Evolutionary conservation across 2,329 filamentous ascomycete genomes (phyloP), one percentile per base, ranked within the genome.

Genomic region (Coniochaeta hoffmannii): DNA sequence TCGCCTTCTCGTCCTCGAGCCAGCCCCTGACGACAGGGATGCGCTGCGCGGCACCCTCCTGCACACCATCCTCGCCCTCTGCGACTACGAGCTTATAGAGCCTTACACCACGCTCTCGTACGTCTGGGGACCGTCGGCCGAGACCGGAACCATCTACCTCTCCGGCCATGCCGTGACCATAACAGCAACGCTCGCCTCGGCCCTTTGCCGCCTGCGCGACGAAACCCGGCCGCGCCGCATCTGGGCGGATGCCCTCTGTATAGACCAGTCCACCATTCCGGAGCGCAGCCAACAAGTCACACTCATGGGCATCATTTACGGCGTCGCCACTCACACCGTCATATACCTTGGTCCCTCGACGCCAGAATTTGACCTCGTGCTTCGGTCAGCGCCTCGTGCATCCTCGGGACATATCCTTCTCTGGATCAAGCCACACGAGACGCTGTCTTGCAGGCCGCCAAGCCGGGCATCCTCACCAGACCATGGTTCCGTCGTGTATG

Each of bases 201-300:
- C 55, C 46, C 53, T 58, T 15, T 55, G 50, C 2, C 46, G 50
- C 22, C 49, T 58, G 14, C 46, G 57, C 11, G 32, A 51, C 46
- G 53, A 49, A 12, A 38, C 34, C 28, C 28, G 50, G 24, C 36
- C 50, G 7, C 57, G 38, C 11, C 54, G 53, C 31, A 50, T 57
- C 22, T 60, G 58, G 58, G 55, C 55, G 7, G 58, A 60, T 32
- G 53, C 55, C 17, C 53, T 60, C 8, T 60, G 58, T 44, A 60
- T 60, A 53, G 54, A 60, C 53, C 58, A 60, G 53, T 19, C 54
- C 8, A 54, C 58, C 49, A 26, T 57, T 4, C 28, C 41, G 6
- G 58, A 60, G 50, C 56, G 56, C 6, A 56, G 54, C 38, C 26
- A 24, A 14, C 58, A 60, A 32, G 58, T 60, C 15, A 44, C 26